Base-by-base conservation (phyloP, 352 stramenopile species). In the Phytopythium cucurbitacearum region DNA sequence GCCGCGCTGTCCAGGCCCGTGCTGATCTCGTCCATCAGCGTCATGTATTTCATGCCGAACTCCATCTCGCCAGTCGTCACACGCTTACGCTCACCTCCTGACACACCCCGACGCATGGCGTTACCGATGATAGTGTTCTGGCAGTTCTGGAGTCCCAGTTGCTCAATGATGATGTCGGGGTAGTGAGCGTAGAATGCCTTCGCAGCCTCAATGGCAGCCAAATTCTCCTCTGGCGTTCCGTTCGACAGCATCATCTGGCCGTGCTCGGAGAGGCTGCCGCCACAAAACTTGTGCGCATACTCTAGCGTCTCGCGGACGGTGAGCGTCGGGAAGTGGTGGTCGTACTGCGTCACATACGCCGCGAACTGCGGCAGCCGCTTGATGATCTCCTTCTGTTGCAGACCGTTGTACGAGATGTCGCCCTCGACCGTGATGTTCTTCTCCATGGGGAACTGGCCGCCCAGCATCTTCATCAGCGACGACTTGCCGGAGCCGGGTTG, bases 21-120 rank as follows among this genome's bases (percentile, higher is more conserved):
- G 48, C 76, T 93, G 59, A 98, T 96, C 67, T 95, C 83, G 62
- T 98, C 92, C 60, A 83, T 80, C 35, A 91, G 78, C n/a, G 83
- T 62, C 36, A 96, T 76, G 48, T 71, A 79, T 53, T 79, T 73
- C 44, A 70, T 65, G 32, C 71, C 69, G 47, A 91, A 80, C 36
- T 92, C 65, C 73, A 98, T 98, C 69, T 89, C 76, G 11, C 77
- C 80, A 0, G 67, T 76, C 13, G 76, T 90, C 36, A 90, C 76
- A 16, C 80, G 76, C 64, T 87, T 85, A 7, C 73, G 65, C 44
- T 91, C 74, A 6, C 80, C 80, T 7, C 80, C 80, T 0, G 74
- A 89, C 8, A 91, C 64, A 21, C 80, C 80, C 37, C 77, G 71
- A 2, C 70, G 45, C 51, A 87, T 72, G 13, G 41, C 57, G 21